Percentiles rank a stretch among this genome's conserved stretches.
Conservation (phyloP, 495 filamentous ascomycete species). For the Aspergillus taichungensis region DNA sequence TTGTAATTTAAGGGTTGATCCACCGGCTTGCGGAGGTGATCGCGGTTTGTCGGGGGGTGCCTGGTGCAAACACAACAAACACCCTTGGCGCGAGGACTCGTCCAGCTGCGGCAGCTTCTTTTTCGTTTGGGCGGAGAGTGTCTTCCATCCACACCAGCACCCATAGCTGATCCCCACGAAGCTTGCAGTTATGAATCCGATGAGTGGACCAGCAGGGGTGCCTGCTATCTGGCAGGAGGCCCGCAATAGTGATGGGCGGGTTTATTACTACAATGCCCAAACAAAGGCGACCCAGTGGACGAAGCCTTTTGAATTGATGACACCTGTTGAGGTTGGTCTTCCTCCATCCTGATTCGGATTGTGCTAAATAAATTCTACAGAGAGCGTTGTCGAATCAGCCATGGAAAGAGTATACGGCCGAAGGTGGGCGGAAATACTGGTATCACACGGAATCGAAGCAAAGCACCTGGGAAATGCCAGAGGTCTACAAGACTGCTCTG, state of each 20-base stretch:
- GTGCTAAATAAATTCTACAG: constrained; percentile 30
- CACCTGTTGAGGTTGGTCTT: constrained; percentile 63
- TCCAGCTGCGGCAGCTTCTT: constrained; percentile 3
- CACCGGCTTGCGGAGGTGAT: constrained; percentile 1
- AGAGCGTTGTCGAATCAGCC: constrained; percentile 74
- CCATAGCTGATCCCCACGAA: not conserved
- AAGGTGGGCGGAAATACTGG: constrained; percentile 88
- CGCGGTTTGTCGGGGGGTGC: constrained; percentile 2
- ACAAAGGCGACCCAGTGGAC: constrained; percentile 91
- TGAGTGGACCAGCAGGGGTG: constrained; percentile 45
- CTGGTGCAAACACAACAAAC: constrained; percentile 28
- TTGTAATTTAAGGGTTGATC: no score
- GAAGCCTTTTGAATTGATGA: constrained; percentile 87
- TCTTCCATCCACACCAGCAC: constrained; percentile 9
- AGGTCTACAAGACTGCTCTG: constrained; percentile 65
- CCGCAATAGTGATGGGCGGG: constrained; percentile 69
- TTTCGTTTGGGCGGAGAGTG: constrained; percentile 11
- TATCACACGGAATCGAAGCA: constrained; percentile 82
- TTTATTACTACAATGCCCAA: constrained; percentile 87
- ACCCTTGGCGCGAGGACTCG: constrained; percentile 8
- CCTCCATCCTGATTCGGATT: constrained; percentile 1
- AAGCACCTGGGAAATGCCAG: constrained; percentile 93
- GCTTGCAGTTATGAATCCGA: constrained; percentile 50
- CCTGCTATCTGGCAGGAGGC: constrained; percentile 72
- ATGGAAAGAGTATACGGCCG: constrained; percentile 87